phyloP scores from a whole-genome alignment of 495 filamentous ascomycete genomes.

The Lasiosphaeris hirsuta region DNA sequence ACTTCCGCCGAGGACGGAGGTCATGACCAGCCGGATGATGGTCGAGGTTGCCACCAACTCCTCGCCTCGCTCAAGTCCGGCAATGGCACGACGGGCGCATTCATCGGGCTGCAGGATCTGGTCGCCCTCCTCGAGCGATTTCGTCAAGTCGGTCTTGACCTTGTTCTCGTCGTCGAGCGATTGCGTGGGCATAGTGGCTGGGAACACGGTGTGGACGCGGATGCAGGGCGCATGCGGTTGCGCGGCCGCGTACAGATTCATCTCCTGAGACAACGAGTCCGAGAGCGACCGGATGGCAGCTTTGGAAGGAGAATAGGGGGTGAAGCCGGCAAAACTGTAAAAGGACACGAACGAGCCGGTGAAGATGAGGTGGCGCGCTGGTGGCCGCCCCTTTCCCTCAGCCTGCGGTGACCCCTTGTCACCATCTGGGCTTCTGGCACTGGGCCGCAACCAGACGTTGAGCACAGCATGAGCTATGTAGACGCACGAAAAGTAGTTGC shows the following conservation, averaged over 20 bases:
- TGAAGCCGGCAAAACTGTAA: conserved; percentile 68
- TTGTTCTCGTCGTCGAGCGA: conserved; percentile 68
- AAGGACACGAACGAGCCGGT: conserved; percentile 71
- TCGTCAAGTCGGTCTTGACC: conserved; percentile 70
- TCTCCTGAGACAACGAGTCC: conserved; percentile 73
- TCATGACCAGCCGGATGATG: conserved; percentile 53
- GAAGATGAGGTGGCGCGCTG: conserved; percentile 69
- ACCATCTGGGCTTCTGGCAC: conserved; percentile 16
- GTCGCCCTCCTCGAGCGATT: conserved; percentile 71
- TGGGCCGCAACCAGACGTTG: conserved; percentile 44
- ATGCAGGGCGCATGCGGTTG: conserved; percentile 39
- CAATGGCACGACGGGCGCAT: conserved; percentile 61
- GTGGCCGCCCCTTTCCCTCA: conserved; percentile 8
- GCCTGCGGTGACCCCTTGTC: not conserved
- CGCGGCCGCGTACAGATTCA: conserved; percentile 66
- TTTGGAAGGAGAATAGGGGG: conserved; percentile 73
- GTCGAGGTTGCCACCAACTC: conserved; percentile 54
- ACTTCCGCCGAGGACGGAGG: conserved; percentile 58
- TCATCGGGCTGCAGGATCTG: conserved; percentile 64
- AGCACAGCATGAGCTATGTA: conserved; percentile 69
- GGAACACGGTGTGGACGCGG: conserved; percentile 75
- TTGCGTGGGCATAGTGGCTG: conserved; percentile 67
- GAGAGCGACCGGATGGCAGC: conserved; percentile 71
- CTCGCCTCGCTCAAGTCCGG: conserved; percentile 57
- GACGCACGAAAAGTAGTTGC: conserved; percentile 76